phyloP scores from a whole-genome alignment of 345 rosid species.

The Syzygium aromaticum region DNA sequence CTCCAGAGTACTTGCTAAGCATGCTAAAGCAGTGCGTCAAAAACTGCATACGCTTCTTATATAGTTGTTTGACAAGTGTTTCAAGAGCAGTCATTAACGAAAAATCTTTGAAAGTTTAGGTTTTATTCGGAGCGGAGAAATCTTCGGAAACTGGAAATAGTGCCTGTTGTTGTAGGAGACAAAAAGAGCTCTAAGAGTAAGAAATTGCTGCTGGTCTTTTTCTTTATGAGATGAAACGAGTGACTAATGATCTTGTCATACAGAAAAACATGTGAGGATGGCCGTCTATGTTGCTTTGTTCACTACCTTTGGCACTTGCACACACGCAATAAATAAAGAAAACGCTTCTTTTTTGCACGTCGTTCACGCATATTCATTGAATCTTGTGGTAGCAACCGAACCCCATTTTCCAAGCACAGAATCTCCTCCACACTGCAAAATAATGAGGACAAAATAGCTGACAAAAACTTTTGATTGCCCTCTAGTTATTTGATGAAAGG shows the following conservation, averaged over 20 bases:
- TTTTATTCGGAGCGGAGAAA: background rate
- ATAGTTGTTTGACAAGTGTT: background rate
- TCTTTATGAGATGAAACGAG: background rate
- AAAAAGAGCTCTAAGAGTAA: background rate
- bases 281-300: slow-evolving; percentile 31
- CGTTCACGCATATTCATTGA: background rate
- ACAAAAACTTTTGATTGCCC: background rate
- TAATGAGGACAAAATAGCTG: background rate
- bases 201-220: background rate
- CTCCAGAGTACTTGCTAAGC: background rate
- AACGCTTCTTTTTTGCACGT: background rate
- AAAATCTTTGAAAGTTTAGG: background rate
- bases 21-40: background rate
- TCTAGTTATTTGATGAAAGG: background rate
- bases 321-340: background rate
- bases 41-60: too few species aligned
- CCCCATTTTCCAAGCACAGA: background rate
- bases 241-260: background rate
- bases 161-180: background rate
- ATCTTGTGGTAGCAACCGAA: background rate
- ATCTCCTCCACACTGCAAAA: background rate
- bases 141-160: background rate
- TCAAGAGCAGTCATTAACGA: background rate
- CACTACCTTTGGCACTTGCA: background rate
- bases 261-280: slow-evolving; percentile 8